These are phyloP conservation scores for Neurospora sp. DNA, from an alignment of 495 filamentous ascomycete genomes.

Conservation along the genomic window DNA sequence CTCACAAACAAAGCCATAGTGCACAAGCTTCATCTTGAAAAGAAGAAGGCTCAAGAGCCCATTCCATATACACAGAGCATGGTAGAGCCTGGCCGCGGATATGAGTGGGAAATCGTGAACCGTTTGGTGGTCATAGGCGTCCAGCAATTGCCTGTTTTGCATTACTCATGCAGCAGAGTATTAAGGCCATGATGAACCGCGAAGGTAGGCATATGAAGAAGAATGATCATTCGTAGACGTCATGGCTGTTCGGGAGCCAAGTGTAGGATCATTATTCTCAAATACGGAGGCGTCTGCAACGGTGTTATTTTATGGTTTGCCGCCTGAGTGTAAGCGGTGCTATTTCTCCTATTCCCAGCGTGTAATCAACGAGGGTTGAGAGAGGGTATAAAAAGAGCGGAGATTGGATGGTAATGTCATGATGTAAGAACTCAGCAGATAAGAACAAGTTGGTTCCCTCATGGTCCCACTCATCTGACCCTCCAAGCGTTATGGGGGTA, in stretches of 20 bases:
- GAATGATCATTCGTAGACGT: background rate
- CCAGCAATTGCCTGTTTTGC: background rate
- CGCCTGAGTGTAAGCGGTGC: background rate
- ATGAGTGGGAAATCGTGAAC: background rate
- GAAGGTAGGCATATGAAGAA: background rate
- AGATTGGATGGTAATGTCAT: background rate
- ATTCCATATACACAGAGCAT: background rate
- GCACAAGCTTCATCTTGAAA: background rate
- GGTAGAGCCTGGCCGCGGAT: background rate
- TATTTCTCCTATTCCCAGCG: background rate
- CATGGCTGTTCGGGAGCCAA: background rate
- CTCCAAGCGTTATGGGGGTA: background rate
- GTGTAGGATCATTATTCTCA: background rate
- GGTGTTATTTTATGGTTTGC: background rate
- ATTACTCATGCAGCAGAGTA: background rate
- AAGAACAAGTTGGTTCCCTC: background rate
- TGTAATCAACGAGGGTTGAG: background rate
- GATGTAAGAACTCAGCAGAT: background rate
- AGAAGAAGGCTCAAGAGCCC: background rate
- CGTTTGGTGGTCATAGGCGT: background rate
- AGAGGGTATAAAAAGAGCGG: background rate
- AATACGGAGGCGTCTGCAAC: background rate
- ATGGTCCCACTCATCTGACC: background rate
- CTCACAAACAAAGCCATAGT: background rate
- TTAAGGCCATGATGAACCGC: background rate